Evolutionary conservation across 768 basidiomycete species (phyloP).

Genomic region (Amanita polypyramis): DNA sequence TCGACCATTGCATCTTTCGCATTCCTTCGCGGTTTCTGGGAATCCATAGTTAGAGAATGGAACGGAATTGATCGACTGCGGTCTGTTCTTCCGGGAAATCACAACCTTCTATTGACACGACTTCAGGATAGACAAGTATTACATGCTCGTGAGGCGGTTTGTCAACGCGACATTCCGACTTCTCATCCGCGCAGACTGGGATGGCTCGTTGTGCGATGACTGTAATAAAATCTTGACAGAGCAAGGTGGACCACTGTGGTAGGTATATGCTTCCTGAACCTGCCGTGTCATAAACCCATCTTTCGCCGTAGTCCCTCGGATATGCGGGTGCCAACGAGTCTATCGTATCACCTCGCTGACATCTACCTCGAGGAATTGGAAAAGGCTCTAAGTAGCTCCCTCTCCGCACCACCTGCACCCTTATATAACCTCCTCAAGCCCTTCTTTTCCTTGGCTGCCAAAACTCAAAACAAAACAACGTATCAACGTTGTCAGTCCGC

Average conservation of each 20-base stretch:
- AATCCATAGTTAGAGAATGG: slow-evolving; percentile 86
- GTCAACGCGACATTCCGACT: slow-evolving; percentile 79
- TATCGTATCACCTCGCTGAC: slow-evolving; percentile 82
- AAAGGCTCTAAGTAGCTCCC: slow-evolving; percentile 36
- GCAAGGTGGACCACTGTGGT: slow-evolving; percentile 83
- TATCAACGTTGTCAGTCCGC: slow-evolving; percentile 65
- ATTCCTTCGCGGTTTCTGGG: slow-evolving; percentile 90
- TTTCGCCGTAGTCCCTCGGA: slow-evolving; percentile 46
- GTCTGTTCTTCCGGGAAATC: slow-evolving; percentile 30
- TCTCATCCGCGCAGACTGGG: slow-evolving; percentile 65
- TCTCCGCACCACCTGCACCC: slow-evolving; percentile 39
- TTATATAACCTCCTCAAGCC: slow-evolving; percentile 35
- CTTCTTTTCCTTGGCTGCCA: slow-evolving; percentile 63
- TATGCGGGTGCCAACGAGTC: slow-evolving; percentile 60
- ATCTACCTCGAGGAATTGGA: slow-evolving; percentile 87
- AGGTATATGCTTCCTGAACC: slow-evolving; percentile 13
- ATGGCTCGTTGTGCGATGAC: slow-evolving; percentile 34
- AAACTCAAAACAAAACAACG: slow-evolving; percentile 49
- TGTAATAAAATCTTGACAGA: slow-evolving; percentile 60
- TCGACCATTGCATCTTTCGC: slow-evolving; percentile 46
- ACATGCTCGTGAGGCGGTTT: slow-evolving; percentile 87
- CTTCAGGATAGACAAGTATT: slow-evolving; percentile 90
- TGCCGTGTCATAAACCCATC: slow-evolving; percentile 1
- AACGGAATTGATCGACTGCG: slow-evolving; percentile 82
- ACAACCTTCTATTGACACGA: slow-evolving; percentile 8